Evolutionary conservation across 148 eudicot genomes (phyloP), one percentile per base, ranked within the genome.

Genomic region (Vaccinium vitisidaea): DNA sequence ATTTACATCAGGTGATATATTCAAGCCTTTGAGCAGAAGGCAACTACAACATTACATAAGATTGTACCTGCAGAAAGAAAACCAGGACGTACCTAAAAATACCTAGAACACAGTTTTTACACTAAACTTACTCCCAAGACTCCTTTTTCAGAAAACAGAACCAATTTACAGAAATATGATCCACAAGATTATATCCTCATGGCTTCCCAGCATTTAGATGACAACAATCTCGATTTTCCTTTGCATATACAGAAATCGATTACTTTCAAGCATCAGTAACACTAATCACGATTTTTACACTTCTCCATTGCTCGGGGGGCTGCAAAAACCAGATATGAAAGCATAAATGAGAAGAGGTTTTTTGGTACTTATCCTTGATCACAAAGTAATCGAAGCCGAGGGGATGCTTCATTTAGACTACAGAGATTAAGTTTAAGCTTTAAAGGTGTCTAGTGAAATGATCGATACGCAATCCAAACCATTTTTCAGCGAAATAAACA

Each of bases 261-360:
- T 30, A 6, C 19, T 39, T 74, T 12, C 59, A 46, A 80, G 61
- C 46, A 12, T 46, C 7, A 15, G 6, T 71, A 14, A 15, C 36
- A 36, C 78, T 84, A 84, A 71, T 78, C 82, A 6, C 82, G 83
- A 75, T 50, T 81, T 77, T 74, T 81, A 84, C 84, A 53, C 59
- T 87, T 84, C 84, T 84, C 89, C 84, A 87, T 25, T 25, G 82
- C 86, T 76, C 84, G 46, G 3, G 89, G 89, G 48, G 89, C 89
- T 87, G 89, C 84, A 84, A 81, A 52, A 82, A 43, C 50, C 55
- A 13, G 55, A 53, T 48, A 2, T 0, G 12, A 23, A 81, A 65
- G 12, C n/a, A 23, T 32, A 46, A 13, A 43, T 43, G 46, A 43
- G 46, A 43, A 43, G 46, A 43, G 46, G 46, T 43, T 43, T 43